These are phyloP conservation scores for Ilyonectria destructans DNA, from an alignment of 2,329 filamentous ascomycete species.

Conservation along the genomic window DNA sequence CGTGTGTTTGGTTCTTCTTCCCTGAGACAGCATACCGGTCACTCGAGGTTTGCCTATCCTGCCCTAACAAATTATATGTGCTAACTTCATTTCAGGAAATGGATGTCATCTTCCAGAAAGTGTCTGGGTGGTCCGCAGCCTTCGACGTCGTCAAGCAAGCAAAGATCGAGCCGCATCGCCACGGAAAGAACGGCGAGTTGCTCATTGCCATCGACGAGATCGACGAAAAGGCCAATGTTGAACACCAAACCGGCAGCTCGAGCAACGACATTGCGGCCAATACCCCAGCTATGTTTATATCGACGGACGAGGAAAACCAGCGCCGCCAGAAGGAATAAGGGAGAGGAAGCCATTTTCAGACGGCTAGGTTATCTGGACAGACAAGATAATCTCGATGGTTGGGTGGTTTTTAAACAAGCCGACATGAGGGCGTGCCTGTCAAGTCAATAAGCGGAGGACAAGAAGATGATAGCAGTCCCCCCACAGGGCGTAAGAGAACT, in stretches of 20 bases:
- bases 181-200: slow-evolving; percentile 73
- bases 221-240: slow-evolving; percentile 55
- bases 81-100: slow-evolving; percentile 63
- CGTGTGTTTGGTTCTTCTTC: slow-evolving; percentile 74
- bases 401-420: too few relatives aligned
- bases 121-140: slow-evolving; percentile 59
- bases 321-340: slow-evolving; percentile 35
- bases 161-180: slow-evolving; percentile 67
- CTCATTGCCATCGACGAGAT: slow-evolving; percentile 64
- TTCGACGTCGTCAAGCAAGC: slow-evolving; percentile 58
- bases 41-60: slow-evolving; percentile 51
- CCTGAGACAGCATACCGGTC: slow-evolving; percentile 76
- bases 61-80: too few relatives aligned
- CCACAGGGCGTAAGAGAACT: too few relatives aligned
- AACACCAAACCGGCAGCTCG: slow-evolving; percentile 50
- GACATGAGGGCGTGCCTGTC: too few relatives aligned
- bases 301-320: slow-evolving; percentile 55
- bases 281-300: slow-evolving; percentile 48
- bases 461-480: too few relatives aligned
- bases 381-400: too few relatives aligned
- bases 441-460: too few relatives aligned
- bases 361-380: too few relatives aligned
- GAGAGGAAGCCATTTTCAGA: not conserved
- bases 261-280: slow-evolving; percentile 47
- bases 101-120: slow-evolving; percentile 76